Evolutionary conservation across 352 stramenopile genomes (phyloP).

Genomic region (Hyphochytrium catenoides): DNA sequence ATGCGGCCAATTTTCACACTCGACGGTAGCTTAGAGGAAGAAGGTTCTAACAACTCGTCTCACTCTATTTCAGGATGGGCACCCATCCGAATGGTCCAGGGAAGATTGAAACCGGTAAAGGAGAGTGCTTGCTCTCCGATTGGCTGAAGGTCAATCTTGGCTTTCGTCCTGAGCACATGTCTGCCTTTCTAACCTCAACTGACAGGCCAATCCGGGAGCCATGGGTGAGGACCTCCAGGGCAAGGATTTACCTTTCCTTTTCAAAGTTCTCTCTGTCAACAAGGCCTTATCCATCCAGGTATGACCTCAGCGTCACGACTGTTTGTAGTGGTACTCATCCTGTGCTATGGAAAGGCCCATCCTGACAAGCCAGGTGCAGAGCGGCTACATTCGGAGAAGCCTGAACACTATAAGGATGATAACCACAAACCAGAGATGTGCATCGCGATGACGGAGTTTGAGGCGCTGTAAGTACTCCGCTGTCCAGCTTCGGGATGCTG

Average conservation of each 20-base stretch:
- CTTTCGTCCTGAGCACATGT: background rate
- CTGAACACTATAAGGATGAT: conserved; percentile 83
- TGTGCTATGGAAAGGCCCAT: conserved; percentile 19
- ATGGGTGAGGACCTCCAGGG: conserved; percentile 13
- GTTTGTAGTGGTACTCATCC: background rate
- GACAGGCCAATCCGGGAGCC: conserved; percentile 15
- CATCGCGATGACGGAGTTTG: conserved; percentile 88
- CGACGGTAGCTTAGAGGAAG: background rate
- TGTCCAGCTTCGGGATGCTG: background rate
- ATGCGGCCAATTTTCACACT: conserved; percentile 59
- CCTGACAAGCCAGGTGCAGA: conserved; percentile 50
- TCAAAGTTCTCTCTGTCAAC: conserved; percentile 92
- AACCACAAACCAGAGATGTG: conserved; percentile 99
- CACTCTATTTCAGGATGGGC: conserved; percentile 39
- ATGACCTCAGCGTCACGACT: too few relatives aligned
- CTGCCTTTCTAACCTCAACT: conserved; percentile 1
- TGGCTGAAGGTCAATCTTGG: conserved; percentile 21
- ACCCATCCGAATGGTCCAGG: conserved; percentile 79
- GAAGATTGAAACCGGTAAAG: too few relatives aligned
- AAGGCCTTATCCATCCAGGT: conserved; percentile 93
- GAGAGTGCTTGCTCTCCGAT: conserved; percentile 46
- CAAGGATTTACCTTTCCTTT: conserved; percentile 84
- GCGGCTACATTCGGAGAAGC: conserved; percentile 51
- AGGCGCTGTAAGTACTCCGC: conserved; percentile 48
- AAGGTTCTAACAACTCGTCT: background rate